Conservation (phyloP, 805 yeast genomes). For the Grigorovia humatica region DNA sequence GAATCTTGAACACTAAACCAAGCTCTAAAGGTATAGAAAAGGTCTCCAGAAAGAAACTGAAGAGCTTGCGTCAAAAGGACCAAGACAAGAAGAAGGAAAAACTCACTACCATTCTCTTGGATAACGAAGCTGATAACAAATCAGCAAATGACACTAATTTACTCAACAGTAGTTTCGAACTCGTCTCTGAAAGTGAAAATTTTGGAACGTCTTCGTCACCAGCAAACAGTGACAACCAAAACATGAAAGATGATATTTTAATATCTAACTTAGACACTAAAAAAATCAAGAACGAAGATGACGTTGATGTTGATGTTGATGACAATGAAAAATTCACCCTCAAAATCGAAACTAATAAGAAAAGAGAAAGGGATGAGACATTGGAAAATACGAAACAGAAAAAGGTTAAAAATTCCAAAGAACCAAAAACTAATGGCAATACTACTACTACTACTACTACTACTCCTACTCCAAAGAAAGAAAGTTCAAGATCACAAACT, state of each 20-base stretch:
- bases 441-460: no score
- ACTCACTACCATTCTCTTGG: background rate
- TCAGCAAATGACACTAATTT: constrained; percentile 5
- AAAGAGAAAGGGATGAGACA: constrained; percentile 6
- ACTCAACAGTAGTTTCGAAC: no score
- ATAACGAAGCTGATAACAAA: constrained; percentile 2
- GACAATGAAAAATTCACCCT: background rate
- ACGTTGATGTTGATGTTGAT: background rate
- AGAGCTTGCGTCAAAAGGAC: background rate
- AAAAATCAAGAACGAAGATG: background rate
- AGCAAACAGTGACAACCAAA: no score
- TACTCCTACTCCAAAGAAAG: no score
- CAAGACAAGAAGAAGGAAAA: constrained; percentile 10
- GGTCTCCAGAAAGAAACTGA: constrained; percentile 3
- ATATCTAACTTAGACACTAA: background rate
- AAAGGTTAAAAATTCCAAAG: constrained; percentile 5
- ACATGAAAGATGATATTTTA: no score
- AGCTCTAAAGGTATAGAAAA: constrained; percentile 13
- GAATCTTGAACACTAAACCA: constrained; percentile 12
- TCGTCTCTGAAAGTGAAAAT: background rate
- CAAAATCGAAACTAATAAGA: background rate
- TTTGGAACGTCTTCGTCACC: no score
- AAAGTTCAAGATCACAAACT: no score
- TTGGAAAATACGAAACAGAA: constrained; percentile 6
- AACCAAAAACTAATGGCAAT: constrained; percentile 9